Conservation (phyloP, 2,329 filamentous ascomycete species). For the Huntiella bhutanensis region DNA sequence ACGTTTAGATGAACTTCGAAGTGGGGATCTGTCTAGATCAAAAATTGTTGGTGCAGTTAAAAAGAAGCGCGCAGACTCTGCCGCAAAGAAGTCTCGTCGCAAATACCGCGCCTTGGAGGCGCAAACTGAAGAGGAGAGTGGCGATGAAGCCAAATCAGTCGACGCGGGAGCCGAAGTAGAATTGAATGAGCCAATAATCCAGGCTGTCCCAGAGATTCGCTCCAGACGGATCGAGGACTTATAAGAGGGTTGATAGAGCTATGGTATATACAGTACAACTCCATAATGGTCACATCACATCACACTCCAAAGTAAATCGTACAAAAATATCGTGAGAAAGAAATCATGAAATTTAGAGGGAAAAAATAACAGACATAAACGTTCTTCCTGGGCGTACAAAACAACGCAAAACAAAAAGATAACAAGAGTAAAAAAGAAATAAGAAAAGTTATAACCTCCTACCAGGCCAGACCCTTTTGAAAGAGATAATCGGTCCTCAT, state of each 20-base stretch:
- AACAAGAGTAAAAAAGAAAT: slow-evolving; percentile 2
- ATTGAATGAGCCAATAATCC: not conserved
- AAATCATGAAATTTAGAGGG: slow-evolving; percentile 2
- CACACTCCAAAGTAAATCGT: not conserved
- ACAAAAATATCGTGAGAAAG: slow-evolving; percentile 2
- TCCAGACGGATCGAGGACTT: not conserved
- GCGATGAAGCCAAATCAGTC: not conserved
- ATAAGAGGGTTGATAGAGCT: not conserved
- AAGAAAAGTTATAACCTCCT: slow-evolving; percentile 9
- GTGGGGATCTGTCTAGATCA: slow-evolving; percentile 50
- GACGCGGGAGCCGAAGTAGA: not conserved
- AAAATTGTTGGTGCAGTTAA: slow-evolving; percentile 44
- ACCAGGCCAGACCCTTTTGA: slow-evolving; percentile 11
- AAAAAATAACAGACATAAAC: slow-evolving; percentile 7
- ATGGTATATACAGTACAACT: not conserved
- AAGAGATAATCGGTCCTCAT: slow-evolving; percentile 7
- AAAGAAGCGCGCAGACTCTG: slow-evolving; percentile 53
- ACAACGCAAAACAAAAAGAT: slow-evolving; percentile 19
- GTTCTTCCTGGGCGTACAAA: slow-evolving; percentile 5
- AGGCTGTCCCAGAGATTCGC: not conserved
- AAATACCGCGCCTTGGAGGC: slow-evolving; percentile 52
- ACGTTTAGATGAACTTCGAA: slow-evolving; percentile 50
- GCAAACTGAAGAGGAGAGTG: slow-evolving; percentile 19
- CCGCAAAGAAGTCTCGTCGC: slow-evolving; percentile 60
- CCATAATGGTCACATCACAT: not conserved